Conservation (phyloP, 352 stramenopile species). For the Phytophthora constricta region DNA sequence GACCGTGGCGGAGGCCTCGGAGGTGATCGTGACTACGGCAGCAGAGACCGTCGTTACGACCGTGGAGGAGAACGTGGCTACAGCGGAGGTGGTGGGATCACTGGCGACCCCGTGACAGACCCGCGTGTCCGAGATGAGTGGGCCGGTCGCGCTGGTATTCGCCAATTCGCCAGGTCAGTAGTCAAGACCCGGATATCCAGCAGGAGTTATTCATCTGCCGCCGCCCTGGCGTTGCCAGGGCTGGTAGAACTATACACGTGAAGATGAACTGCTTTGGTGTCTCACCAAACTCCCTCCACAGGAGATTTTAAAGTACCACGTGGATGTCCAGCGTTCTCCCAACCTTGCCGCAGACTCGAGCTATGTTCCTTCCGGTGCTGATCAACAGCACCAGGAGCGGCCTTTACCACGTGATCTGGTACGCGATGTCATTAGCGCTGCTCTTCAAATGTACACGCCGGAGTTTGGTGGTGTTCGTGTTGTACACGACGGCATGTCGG, state of each 20-base stretch:
- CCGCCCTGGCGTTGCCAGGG: slow-evolving; percentile 43
- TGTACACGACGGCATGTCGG: slow-evolving; percentile 70
- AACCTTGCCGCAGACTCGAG: slow-evolving; percentile 43
- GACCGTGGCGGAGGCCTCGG: slow-evolving; percentile 13
- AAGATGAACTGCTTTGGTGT: slow-evolving; percentile 75
- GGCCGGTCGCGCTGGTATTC: slow-evolving; percentile 41
- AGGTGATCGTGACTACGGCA: slow-evolving; percentile 20
- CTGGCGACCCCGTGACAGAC: slow-evolving; percentile 57
- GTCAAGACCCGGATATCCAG: slow-evolving; percentile 49
- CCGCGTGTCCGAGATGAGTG: slow-evolving; percentile 59
- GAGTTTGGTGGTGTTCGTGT: slow-evolving; percentile 65
- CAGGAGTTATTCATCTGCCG: slow-evolving; percentile 54
- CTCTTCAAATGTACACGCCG: slow-evolving; percentile 50
- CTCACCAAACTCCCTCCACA: slow-evolving; percentile 42
- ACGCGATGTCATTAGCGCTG: slow-evolving; percentile 66
- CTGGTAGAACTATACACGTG: slow-evolving; percentile 48
- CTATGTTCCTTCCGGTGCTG: slow-evolving; percentile 52
- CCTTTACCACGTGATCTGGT: slow-evolving; percentile 56
- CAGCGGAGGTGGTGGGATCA: slow-evolving; percentile 33
- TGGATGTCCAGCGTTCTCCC: slow-evolving; percentile 58
- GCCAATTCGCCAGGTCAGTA: slow-evolving; percentile 47
- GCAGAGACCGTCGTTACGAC: slow-evolving; percentile 28
- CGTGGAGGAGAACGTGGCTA: slow-evolving; percentile 26
- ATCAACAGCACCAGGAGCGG: slow-evolving; percentile 38
- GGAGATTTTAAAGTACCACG: slow-evolving; percentile 83